phyloP scores from a whole-genome alignment of 495 filamentous ascomycete genomes.

The Penicillium maclennaniae region DNA sequence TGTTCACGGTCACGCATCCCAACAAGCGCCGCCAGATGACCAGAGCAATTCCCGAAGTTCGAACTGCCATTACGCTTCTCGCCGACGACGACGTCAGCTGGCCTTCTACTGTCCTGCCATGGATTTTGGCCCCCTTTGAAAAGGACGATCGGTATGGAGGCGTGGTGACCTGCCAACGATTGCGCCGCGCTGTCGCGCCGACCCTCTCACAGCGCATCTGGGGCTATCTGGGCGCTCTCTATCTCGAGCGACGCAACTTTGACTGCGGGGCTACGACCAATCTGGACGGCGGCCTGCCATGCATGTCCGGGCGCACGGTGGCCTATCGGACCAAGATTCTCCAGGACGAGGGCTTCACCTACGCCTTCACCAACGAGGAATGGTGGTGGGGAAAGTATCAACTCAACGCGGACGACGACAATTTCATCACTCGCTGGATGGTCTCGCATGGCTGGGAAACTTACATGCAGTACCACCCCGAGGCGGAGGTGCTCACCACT shows the following conservation, averaged over 20 bases:
- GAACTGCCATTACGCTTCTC: constrained; percentile 71
- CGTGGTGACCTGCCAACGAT: constrained; percentile 77
- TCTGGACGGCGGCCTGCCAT: constrained; percentile 81
- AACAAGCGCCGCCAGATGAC: constrained; percentile 87
- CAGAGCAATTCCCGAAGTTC: constrained; percentile 70
- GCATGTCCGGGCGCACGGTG: constrained; percentile 82
- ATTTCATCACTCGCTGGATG: constrained; percentile 78
- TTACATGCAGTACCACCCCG: constrained; percentile 69
- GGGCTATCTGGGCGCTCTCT: constrained; percentile 76
- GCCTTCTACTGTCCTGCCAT: constrained; percentile 70
- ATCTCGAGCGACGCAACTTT: constrained; percentile 82
- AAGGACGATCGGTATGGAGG: constrained; percentile 67
- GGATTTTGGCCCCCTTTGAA: constrained; percentile 84
- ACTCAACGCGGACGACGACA: constrained; percentile 80
- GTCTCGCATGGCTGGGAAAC: constrained; percentile 73
- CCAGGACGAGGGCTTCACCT: constrained; percentile 68
- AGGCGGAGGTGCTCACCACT: constrained; percentile 72
- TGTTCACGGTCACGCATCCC: constrained; percentile 54
- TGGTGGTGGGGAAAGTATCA: constrained; percentile 66
- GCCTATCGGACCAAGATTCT: constrained; percentile 79
- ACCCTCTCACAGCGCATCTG: constrained; percentile 57
- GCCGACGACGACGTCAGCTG: constrained; percentile 87
- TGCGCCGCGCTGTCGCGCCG: constrained; percentile 59
- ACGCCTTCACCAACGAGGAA: constrained; percentile 67
- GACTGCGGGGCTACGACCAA: constrained; percentile 84